phyloP scores from a whole-genome alignment of 129 eudicot species.

The Chrysanthemum lavandulifolium region DNA sequence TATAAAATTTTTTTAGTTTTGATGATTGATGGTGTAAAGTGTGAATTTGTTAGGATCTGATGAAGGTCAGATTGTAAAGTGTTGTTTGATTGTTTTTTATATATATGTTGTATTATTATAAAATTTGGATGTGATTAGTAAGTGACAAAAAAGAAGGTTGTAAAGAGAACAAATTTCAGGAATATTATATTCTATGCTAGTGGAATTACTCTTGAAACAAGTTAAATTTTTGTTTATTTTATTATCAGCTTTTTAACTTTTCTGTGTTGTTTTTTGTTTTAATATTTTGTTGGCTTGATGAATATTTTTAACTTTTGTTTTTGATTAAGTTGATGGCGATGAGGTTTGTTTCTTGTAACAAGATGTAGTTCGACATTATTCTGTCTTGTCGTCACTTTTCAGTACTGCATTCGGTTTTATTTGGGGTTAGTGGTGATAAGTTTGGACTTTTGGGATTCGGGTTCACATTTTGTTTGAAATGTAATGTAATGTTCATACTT shows the following conservation, averaged over 20 bases:
- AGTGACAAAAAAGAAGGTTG: slow-evolving; percentile 38
- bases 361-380: no score
- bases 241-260: slow-evolving; percentile 28
- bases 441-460: no score
- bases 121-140: slow-evolving; percentile 30
- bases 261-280: slow-evolving; percentile 44
- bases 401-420: background rate
- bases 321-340: no score
- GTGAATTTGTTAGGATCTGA: slow-evolving; percentile 43
- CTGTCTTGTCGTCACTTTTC: no score
- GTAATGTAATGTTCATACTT: no score
- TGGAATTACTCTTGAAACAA: slow-evolving; percentile 36
- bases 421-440: slow-evolving; percentile 15
- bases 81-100: slow-evolving; percentile 9
- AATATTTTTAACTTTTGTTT: no score
- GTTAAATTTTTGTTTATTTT: slow-evolving; percentile 10
- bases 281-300: background rate
- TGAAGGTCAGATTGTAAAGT: slow-evolving; percentile 31
- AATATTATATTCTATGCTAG: slow-evolving; percentile 39
- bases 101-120: background rate
- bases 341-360: no score
- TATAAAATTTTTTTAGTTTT: background rate
- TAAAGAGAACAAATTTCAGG: slow-evolving; percentile 31
- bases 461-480: no score
- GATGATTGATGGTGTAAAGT: slow-evolving; percentile 13